Evolutionary conservation across 2,329 filamentous ascomycete genomes (phyloP).

Genomic region (Biscogniauxia mediterranea): DNA sequence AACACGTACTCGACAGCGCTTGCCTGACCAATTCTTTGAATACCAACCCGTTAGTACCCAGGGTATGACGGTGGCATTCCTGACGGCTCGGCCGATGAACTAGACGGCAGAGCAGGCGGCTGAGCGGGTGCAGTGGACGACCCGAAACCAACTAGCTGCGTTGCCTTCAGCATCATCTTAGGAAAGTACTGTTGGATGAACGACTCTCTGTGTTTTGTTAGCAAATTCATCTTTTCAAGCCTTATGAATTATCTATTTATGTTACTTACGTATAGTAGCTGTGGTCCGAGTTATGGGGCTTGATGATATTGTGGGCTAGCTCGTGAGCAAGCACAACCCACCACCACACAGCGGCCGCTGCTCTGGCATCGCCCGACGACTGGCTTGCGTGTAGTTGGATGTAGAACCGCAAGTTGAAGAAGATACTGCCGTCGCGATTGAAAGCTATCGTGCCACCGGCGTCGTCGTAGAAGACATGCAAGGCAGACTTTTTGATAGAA

Average conservation of each 20-base stretch:
- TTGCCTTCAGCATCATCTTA: slow-evolving; percentile 60
- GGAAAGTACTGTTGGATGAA: slow-evolving; percentile 77
- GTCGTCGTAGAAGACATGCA: slow-evolving; percentile 88
- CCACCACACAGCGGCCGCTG: slow-evolving; percentile 81
- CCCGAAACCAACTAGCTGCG: slow-evolving; percentile 15
- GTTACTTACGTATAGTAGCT: slow-evolving; percentile 71
- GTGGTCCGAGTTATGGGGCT: slow-evolving; percentile 73
- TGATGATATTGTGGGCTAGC: slow-evolving; percentile 88
- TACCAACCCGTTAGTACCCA: slow-evolving; percentile 11
- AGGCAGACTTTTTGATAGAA: slow-evolving; percentile 60
- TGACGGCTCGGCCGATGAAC: slow-evolving; percentile 3
- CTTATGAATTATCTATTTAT: not conserved
- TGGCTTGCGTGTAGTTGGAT: slow-evolving; percentile 67
- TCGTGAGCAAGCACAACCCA: slow-evolving; percentile 96
- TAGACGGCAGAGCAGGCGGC: not conserved
- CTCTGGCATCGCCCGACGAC: slow-evolving; percentile 48
- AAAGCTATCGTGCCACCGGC: slow-evolving; percentile 84
- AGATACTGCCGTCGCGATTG: slow-evolving; percentile 82
- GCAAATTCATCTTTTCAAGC: not conserved
- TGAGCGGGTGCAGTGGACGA: slow-evolving; percentile 2
- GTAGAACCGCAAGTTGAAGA: slow-evolving; percentile 92
- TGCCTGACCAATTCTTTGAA: no score
- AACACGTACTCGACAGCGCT: no score
- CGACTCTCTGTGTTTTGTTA: slow-evolving; percentile 55
- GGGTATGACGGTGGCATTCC: slow-evolving; percentile 13